Evolutionary conservation across 805 yeast genomes (phyloP), one percentile per base, ranked within the genome.

Genomic region (Cyberlindnera mycetangii): DNA sequence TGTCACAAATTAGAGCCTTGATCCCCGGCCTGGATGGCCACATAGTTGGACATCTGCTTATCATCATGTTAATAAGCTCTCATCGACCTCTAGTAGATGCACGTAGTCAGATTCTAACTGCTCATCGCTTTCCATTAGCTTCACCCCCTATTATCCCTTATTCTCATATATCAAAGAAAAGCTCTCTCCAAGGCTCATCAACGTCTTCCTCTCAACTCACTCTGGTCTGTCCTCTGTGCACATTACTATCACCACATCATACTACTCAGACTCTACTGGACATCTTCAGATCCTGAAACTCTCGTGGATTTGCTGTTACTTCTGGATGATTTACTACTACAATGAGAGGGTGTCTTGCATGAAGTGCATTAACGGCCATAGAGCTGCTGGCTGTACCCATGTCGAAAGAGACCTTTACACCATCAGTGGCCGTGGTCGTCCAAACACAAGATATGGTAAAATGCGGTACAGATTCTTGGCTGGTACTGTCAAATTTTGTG

Each of bases 371-470:
- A 71, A 97, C 35, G 98, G 98, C 15, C 99, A 92, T 59, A 68
- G 99, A 32, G 86, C 97, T 1, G 81, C 92, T 1, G 79, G 83
- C 44, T 92, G 99, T 64, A 78, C 78, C 42, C 99, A 92, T 64
- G 78, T 85, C 24, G 71, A 76, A 41, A 72, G 97, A 37, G 88
- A 93, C 19, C 69, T 92, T 32, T 81, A 90, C 11, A 87, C 89
- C 56, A 97, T 92, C 11, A 74, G 96, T 21, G 78, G 87, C n/a
- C 76, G 96, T 47, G 99, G 98, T 1, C 68, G 98, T 37, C 97
- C 97, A 0, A 71, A 77, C 21, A 72, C 79, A 9, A 46, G 40
- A 12, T 51, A 50, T 7, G 49, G 49, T 19, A 48, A 40, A 12
- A 25, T 54, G 9, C 35, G 61, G n/a, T 49, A 46, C 17, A 7